Evolutionary conservation across 2,329 filamentous ascomycete genomes (phyloP).

Genomic region (Alternaria viburni): DNA sequence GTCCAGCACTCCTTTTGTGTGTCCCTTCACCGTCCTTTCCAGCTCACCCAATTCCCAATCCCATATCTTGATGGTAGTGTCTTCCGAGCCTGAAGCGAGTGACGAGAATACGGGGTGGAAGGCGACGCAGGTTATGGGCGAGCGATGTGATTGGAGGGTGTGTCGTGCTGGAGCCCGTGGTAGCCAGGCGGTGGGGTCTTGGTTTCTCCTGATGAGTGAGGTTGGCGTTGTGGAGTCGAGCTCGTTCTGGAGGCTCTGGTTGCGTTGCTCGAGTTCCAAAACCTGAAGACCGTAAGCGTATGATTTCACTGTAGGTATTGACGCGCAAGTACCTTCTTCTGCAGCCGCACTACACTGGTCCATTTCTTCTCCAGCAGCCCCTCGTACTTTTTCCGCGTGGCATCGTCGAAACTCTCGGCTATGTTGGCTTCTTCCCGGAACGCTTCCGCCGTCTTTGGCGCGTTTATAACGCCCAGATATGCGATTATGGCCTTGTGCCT

Average conservation of each 20-base stretch:
- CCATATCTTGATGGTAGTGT: slow-evolving; percentile 95
- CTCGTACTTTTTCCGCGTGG: slow-evolving; percentile 92
- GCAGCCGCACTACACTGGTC: slow-evolving; percentile 91
- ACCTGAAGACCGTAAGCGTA: slow-evolving; percentile 63
- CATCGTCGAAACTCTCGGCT: slow-evolving; percentile 75
- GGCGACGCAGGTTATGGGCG: slow-evolving; percentile 83
- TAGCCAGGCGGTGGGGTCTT: slow-evolving; percentile 86
- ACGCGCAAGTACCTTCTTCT: slow-evolving; percentile 76
- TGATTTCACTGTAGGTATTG: not conserved
- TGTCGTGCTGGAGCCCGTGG: slow-evolving; percentile 83
- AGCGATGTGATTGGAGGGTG: slow-evolving; percentile 80
- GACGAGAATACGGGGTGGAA: slow-evolving; percentile 94
- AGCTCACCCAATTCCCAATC: slow-evolving; percentile 94
- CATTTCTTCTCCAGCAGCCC: slow-evolving; percentile 96
- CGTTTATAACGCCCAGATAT: slow-evolving; percentile 77
- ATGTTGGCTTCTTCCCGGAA: slow-evolving; percentile 80
- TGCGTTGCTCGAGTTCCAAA: slow-evolving; percentile 86
- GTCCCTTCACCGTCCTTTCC: slow-evolving; percentile 88
- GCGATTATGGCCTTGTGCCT: slow-evolving; percentile 95
- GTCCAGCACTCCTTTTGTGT: slow-evolving; percentile 86
- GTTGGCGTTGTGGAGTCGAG: slow-evolving; percentile 82
- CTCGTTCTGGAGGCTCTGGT: slow-evolving; percentile 76
- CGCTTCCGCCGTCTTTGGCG: slow-evolving; percentile 71
- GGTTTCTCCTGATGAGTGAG: slow-evolving; percentile 77
- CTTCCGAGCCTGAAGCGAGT: slow-evolving; percentile 87